Evolutionary conservation across 495 filamentous ascomycete genomes (phyloP).

Genomic region (Aspergillus campestris): DNA sequence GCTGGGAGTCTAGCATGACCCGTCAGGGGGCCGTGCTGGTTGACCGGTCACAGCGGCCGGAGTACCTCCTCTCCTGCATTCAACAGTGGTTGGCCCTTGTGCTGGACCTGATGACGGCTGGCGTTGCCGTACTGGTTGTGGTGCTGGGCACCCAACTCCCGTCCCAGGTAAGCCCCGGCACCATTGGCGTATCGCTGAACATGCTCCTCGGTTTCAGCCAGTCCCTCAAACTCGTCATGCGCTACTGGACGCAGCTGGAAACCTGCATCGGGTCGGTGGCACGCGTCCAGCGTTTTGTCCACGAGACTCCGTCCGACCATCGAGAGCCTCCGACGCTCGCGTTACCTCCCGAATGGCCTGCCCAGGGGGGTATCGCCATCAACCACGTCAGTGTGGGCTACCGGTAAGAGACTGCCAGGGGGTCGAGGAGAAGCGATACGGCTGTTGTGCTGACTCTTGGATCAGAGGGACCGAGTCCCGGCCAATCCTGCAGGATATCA

Average conservation of each 20-base stretch:
- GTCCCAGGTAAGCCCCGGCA: conserved; percentile 36
- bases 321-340: not conserved
- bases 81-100: conserved; percentile 64
- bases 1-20: conserved; percentile 31
- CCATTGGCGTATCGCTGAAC: conserved; percentile 57
- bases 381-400: not conserved
- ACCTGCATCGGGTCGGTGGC: conserved; percentile 44
- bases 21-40: conserved; percentile 44
- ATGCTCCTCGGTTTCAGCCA: conserved; percentile 48
- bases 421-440: not conserved
- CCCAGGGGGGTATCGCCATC: conserved; percentile 13
- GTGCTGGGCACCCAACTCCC: conserved; percentile 30
- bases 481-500: conserved; percentile 11
- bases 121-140: conserved; percentile 47
- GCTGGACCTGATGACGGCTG: conserved; percentile 50
- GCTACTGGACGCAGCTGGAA: conserved; percentile 44
- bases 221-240: conserved; percentile 24
- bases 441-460: conserved; percentile 12
- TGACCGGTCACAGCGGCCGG: conserved; percentile 47
- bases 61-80: conserved; percentile 53
- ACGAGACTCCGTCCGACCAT: conserved; percentile 21
- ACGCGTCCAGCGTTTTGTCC: conserved; percentile 29
- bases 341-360: conserved; percentile 17
- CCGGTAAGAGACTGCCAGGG: not conserved
- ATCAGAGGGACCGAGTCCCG: not conserved